Evolutionary conservation across 2,329 filamentous ascomycete species (phyloP), one percentile per base, ranked within the genome.

Genomic region (Cercospora zeae-maydis): DNA sequence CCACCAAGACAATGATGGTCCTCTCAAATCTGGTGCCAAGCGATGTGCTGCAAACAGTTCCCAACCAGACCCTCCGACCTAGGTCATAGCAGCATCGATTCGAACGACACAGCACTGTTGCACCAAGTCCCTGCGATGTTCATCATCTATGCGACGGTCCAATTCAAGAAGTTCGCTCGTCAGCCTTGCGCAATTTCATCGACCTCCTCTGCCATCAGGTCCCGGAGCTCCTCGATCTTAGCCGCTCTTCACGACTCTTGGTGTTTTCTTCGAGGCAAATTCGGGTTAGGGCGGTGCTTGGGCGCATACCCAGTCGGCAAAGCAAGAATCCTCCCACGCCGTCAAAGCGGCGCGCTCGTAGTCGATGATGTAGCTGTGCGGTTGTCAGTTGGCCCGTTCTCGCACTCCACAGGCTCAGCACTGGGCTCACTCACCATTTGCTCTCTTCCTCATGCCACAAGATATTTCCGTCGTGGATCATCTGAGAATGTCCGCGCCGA

Each of bases 321-420:
- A 37, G 4, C 49, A 53, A 24, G 19, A 19, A 3, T 2, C 11
- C n/a, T 10, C n/a, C 58, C 34, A 37, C 7, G 24, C 19, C 34
- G 31, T 21, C 24, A 54, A 36, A 4, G n/a, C n/a, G 11, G 61
- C 39, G 21, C 61, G 61, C 37, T 63, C 61, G 39, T 60, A 63
- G 37, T 63, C 61, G 49, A 63, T 19, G n/a, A 63, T 63, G 51
- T 51, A 63, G 45, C 60, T 62, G 19, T n/a, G 10, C 11, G 13
- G 24, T 14, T 1, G 21, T 36, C 19, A 56, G 30, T 56, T 14
- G 8, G n/a, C 30, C 6, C 1, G 14, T 1, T 13, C 10, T 11
- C 4, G 53, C 1, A 30, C 11, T 31, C 9, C 9, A 27, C 21
- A 13, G 14, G 24, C 24, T 27, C 24, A 27, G 3, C 24, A 27